Conservation (phyloP, 192 early-diverging fungal genomes). For the Backusella tuberculispora region DNA sequence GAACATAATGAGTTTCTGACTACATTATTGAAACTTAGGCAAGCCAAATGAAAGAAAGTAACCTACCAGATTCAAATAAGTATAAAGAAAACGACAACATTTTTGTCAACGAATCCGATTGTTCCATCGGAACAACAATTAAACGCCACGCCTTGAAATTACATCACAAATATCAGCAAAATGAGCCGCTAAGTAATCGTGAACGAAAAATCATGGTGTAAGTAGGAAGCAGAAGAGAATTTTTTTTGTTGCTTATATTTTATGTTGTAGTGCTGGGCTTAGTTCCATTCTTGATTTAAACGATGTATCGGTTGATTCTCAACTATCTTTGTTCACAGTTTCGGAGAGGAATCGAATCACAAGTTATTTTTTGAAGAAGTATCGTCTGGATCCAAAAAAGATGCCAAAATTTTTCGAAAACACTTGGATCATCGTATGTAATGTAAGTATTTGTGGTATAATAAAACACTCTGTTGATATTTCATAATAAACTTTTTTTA, state of each 20-base stretch:
- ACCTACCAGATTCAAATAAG: slow-evolving; percentile 13
- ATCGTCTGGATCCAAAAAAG: no score
- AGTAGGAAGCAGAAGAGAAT: slow-evolving; percentile 7
- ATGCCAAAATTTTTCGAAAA: no score
- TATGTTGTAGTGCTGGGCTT: slow-evolving; percentile 10
- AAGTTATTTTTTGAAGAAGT: no score
- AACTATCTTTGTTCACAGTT: background rate
- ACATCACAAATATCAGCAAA: slow-evolving; percentile 13
- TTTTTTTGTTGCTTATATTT: slow-evolving; percentile 15
- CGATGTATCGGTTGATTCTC: no score
- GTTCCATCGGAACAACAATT: slow-evolving; percentile 16
- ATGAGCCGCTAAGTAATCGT: slow-evolving; percentile 9
- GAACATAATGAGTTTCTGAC: slow-evolving; percentile 17
- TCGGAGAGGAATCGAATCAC: background rate
- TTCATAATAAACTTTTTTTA: no score
- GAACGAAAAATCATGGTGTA: slow-evolving; percentile 13
- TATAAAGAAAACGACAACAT: slow-evolving; percentile 11
- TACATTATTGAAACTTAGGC: slow-evolving; percentile 13
- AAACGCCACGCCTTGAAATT: slow-evolving; percentile 16
- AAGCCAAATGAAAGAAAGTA: slow-evolving; percentile 17
- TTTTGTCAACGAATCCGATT: slow-evolving; percentile 12
- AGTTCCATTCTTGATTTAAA: slow-evolving; percentile 9
- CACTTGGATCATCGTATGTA: no score
- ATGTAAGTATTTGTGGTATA: no score
- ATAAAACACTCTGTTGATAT: no score